Percentiles rank a stretch among this genome's conserved stretches.
Conservation (phyloP, 495 filamentous ascomycete genomes). For the Lasiosphaeria miniovina region DNA sequence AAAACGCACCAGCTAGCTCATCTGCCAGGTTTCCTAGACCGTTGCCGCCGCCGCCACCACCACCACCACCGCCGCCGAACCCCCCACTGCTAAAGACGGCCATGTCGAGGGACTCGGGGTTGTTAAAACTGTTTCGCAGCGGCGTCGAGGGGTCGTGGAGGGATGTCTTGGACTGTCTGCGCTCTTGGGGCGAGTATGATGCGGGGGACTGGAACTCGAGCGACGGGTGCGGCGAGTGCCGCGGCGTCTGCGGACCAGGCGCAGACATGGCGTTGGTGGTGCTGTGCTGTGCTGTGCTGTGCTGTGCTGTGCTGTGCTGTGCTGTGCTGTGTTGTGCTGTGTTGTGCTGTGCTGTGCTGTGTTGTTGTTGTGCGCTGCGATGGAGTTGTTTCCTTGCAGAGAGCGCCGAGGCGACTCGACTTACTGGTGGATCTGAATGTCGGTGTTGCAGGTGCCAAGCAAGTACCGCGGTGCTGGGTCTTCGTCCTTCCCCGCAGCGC, state of each 20-base stretch:
- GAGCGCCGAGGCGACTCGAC: too few relatives aligned
- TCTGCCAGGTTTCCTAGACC: slow-evolving; percentile 83
- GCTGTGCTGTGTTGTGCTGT: neutral
- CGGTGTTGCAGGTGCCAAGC: too few relatives aligned
- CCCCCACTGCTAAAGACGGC: slow-evolving; percentile 47
- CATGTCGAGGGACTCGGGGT: slow-evolving; percentile 44
- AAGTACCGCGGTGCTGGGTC: too few relatives aligned
- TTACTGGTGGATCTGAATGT: too few relatives aligned
- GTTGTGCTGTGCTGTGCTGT: too few relatives aligned
- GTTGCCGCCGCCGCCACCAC: slow-evolving; percentile 35
- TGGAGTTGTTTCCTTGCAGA: too few relatives aligned
- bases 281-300: neutral
- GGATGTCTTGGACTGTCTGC: slow-evolving; percentile 56
- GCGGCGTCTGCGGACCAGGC: slow-evolving; percentile 60
- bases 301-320: neutral
- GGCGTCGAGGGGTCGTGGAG: slow-evolving; percentile 61
- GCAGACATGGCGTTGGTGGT: slow-evolving; percentile 20
- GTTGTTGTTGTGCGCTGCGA: too few relatives aligned
- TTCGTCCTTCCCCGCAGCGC: too few relatives aligned
- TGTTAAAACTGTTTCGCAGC: slow-evolving; percentile 51
- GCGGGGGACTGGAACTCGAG: slow-evolving; percentile 55
- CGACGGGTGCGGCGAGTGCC: slow-evolving; percentile 65
- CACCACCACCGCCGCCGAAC: slow-evolving; percentile 33
- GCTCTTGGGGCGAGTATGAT: slow-evolving; percentile 38
- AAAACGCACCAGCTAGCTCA: slow-evolving; percentile 63